A percentile compares a stretch with the other conserved stretches of the same genome.
Conservation (phyloP, 208 protist species). For the Leishmania turanica region DNA sequence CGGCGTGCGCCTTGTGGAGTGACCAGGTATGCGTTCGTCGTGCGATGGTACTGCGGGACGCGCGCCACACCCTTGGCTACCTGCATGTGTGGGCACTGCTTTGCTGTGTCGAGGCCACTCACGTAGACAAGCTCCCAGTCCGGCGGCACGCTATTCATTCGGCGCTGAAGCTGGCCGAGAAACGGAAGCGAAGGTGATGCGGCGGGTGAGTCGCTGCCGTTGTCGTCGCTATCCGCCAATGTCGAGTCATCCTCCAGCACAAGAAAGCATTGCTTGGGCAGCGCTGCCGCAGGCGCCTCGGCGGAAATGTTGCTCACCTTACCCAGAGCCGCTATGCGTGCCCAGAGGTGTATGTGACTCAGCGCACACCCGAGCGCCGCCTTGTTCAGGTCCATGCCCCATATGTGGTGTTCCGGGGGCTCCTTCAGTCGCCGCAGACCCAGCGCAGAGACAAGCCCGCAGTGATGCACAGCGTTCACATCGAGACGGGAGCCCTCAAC, state of each 20-base stretch:
- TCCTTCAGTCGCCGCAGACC: conserved; percentile 52
- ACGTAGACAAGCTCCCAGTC: conserved; percentile 88
- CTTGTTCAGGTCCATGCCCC: conserved; percentile 87
- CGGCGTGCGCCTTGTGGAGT: conserved; percentile 53
- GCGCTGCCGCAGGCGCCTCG: neutral
- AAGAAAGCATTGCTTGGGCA: neutral
- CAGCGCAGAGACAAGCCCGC: conserved; percentile 65
- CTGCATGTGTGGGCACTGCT: conserved; percentile 30
- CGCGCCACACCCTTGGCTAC: conserved; percentile 50
- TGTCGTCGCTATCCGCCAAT: neutral
- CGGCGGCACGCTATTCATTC: conserved; percentile 39
- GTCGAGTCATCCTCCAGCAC: conserved; percentile 13
- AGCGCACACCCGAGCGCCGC: conserved; percentile 84
- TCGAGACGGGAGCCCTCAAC: conserved; percentile 53
- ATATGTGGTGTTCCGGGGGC: conserved; percentile 49
- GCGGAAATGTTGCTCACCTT: neutral
- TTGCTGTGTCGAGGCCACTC: conserved; percentile 80
- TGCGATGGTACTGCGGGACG: conserved; percentile 86
- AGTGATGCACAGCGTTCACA: conserved; percentile 26
- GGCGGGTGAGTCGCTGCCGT: neutral
- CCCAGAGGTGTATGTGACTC: conserved; percentile 77
- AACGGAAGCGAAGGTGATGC: conserved; percentile 22
- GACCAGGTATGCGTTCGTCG: conserved; percentile 84
- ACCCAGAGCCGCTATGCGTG: conserved; percentile 49
- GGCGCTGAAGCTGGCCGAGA: conserved; percentile 29